Evolutionary conservation across 257 asterid genomes (phyloP).

Genomic region (Anisodus tanguticus): DNA sequence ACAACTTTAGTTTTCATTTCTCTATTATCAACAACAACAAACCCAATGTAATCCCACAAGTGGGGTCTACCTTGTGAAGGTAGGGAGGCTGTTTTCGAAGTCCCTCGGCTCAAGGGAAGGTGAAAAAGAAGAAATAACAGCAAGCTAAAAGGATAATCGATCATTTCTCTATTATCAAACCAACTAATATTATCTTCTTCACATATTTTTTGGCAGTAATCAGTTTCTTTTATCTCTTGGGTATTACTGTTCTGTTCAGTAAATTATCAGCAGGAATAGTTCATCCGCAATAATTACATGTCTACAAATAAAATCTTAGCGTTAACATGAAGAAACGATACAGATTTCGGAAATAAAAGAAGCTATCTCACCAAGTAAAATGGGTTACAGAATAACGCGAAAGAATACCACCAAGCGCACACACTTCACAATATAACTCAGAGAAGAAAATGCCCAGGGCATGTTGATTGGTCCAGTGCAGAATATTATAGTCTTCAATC

Average conservation of each 20-base stretch:
- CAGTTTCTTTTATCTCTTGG: too few relatives aligned
- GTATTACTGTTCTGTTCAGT: neutral
- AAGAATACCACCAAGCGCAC: conserved; percentile 66
- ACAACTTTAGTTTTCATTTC: neutral
- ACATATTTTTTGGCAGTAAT: neutral
- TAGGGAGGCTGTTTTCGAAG: too few relatives aligned
- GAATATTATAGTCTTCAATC: conserved; percentile 21
- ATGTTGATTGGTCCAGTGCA: conserved; percentile 55
- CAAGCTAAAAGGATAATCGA: too few relatives aligned
- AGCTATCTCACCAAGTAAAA: conserved; percentile 54
- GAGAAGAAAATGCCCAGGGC: conserved; percentile 67
- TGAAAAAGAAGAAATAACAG: too few relatives aligned
- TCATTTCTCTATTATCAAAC: too few relatives aligned
- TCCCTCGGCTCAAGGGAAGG: too few relatives aligned
- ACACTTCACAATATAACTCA: conserved; percentile 62
- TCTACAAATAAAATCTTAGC: neutral
- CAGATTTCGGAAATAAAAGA: neutral
- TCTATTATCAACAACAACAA: neutral
- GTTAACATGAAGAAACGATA: neutral
- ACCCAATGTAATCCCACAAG: too few relatives aligned
- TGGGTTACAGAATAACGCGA: conserved; percentile 68
- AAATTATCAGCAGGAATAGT: neutral
- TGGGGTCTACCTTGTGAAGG: too few relatives aligned
- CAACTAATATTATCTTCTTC: neutral
- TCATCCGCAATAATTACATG: neutral